A percentile compares a stretch with the other conserved stretches of the same genome.
Evolutionary conservation across 2,329 filamentous ascomycete genomes (phyloP).

Genomic region (Aspergillaceae sp.): DNA sequence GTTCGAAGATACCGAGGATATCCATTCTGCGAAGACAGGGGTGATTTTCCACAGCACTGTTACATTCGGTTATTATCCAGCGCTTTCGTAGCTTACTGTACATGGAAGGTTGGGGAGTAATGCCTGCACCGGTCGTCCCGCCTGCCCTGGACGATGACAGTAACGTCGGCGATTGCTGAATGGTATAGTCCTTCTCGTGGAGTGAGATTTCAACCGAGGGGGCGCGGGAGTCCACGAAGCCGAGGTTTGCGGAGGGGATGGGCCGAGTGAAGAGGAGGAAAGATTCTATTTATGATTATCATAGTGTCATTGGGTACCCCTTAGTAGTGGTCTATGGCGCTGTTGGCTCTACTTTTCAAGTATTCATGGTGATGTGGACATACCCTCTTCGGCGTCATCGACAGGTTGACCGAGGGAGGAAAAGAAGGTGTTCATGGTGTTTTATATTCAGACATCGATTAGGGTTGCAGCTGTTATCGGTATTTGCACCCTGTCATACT

Average conservation of each 20-base stretch:
- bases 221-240: conserved; percentile 70
- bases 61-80: too few relatives aligned
- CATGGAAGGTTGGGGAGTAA: too few relatives aligned
- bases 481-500: too few relatives aligned
- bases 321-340: background rate
- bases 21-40: conserved; percentile 72
- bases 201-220: conserved; percentile 58
- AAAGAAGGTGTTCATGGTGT: conserved; percentile 27
- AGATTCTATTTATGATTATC: conserved; percentile 53
- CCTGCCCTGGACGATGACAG: conserved; percentile 66
- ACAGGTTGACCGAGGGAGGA: conserved; percentile 43
- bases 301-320: background rate
- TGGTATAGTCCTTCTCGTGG: conserved; percentile 59
- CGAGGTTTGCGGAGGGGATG: conserved; percentile 67
- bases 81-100: too few relatives aligned
- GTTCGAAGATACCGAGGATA: conserved; percentile 50
- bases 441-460: background rate
- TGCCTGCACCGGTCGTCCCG: conserved; percentile 65
- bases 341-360: too few relatives aligned
- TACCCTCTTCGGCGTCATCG: conserved; percentile 54
- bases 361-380: conserved; percentile 3
- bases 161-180: conserved; percentile 76
- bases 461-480: too few relatives aligned
- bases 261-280: conserved; percentile 76
- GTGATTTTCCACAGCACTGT: conserved; percentile 86